Percentiles rank a stretch among this genome's conserved stretches.
Conservation (phyloP, 306 rosid species). For the Ormosia emarginata region DNA sequence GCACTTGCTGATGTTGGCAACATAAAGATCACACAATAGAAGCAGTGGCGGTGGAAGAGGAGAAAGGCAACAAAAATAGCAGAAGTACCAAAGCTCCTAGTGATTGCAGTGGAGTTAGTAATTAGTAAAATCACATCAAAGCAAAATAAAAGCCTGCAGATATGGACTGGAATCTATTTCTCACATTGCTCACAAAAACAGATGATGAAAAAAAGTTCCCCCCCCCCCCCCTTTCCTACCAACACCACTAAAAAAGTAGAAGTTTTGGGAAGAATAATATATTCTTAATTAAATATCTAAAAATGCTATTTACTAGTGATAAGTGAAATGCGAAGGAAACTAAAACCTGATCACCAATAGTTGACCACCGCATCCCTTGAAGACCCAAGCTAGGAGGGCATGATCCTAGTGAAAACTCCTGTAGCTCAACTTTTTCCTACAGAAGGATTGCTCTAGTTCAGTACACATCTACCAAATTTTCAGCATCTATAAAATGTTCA, state of each 20-base stretch:
- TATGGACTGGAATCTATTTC: not conserved
- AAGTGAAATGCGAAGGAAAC: conserved; percentile 27
- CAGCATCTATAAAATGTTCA: conserved; percentile 14
- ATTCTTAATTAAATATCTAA: conserved; percentile 1
- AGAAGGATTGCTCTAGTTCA: conserved; percentile 29
- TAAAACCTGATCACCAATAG: conserved; percentile 74
- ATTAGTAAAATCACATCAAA: not conserved
- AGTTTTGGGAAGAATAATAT: not conserved
- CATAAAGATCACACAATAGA: not conserved
- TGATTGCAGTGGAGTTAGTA: not conserved
- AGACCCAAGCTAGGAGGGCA: conserved; percentile 84
- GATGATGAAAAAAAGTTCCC: not conserved
- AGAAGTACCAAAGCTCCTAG: not conserved
- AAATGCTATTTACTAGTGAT: not conserved
- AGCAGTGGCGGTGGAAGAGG: not conserved
- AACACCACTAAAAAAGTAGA: not conserved
- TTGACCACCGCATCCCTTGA: conserved; percentile 86
- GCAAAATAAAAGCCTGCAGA: not conserved
- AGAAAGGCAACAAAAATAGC: not conserved
- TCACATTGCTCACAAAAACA: not conserved
- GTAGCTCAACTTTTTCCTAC: conserved; percentile 84
- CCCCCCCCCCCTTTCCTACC: not conserved
- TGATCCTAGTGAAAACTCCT: conserved; percentile 78
- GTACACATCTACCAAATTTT: conserved; percentile 11
- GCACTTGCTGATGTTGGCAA: not conserved